Conservation (phyloP, 768 basidiomycete species). For the Arthromyces matolae region DNA sequence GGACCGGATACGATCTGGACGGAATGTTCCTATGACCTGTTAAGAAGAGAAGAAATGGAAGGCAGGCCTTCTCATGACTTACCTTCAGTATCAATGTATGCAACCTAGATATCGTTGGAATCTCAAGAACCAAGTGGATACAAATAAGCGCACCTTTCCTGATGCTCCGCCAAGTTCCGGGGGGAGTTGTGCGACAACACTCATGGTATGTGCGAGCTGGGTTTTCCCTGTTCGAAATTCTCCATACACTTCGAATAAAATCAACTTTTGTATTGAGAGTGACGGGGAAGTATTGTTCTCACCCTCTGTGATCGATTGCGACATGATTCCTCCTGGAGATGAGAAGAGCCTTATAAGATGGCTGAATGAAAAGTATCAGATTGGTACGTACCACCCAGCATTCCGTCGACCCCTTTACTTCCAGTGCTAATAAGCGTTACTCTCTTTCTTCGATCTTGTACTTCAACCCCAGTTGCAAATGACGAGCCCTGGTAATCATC, state of each 20-base stretch:
- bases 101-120: constrained; percentile 46
- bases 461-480: constrained; percentile 87
- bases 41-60: constrained; percentile 9
- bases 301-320: constrained; percentile 94
- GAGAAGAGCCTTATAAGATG: neutral
- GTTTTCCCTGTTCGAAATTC: constrained; percentile 97
- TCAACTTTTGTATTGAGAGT: neutral
- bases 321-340: constrained; percentile 73
- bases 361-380: neutral
- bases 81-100: constrained; percentile 90
- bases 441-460: constrained; percentile 80
- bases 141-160: constrained; percentile 58
- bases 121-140: no score
- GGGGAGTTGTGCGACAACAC: constrained; percentile 86
- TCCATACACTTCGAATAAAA: constrained; percentile 67
- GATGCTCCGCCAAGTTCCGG: constrained; percentile 86
- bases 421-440: constrained; percentile 88
- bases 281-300: neutral
- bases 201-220: constrained; percentile 93
- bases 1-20: constrained; percentile 86
- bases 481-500: constrained; percentile 68
- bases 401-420: constrained; percentile 85
- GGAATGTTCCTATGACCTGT: constrained; percentile 70
- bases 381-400: constrained; percentile 66
- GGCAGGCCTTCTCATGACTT: neutral